phyloP scores from a whole-genome alignment of 2,329 filamentous ascomycete genomes.

The Chaetomiaceae sp. region DNA sequence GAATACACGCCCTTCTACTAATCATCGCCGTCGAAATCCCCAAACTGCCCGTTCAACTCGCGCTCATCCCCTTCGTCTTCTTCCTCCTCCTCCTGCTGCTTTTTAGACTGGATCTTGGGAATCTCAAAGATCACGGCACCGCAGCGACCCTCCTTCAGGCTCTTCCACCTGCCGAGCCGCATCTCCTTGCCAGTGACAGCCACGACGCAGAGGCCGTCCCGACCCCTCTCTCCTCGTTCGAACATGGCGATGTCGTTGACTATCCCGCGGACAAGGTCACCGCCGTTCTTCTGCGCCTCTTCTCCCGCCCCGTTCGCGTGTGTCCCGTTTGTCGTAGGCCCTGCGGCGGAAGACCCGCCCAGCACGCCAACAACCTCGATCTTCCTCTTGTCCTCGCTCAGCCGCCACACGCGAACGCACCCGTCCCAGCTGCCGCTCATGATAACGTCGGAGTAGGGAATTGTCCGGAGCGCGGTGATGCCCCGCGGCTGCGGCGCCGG shows the following conservation, averaged over 20 bases:
- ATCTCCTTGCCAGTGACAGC: conserved; percentile 85
- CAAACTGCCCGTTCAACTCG: conserved; percentile 9
- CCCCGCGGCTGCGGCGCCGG: conserved; percentile 69
- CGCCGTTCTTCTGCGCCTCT: conserved; percentile 15
- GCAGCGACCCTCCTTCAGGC: conserved; percentile 61
- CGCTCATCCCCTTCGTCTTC: conserved; percentile 33
- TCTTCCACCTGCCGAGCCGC: conserved; percentile 77
- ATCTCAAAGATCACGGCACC: conserved; percentile 87
- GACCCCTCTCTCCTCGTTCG: conserved; percentile 73
- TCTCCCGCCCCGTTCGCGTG: neutral
- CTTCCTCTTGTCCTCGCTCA: conserved; percentile 75
- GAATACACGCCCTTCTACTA: neutral
- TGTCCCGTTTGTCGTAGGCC: conserved; percentile 19
- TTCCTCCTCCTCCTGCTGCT: conserved; percentile 18
- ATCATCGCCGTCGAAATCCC: conserved; percentile 11
- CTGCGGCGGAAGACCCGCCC: conserved; percentile 24
- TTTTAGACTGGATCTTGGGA: conserved; percentile 39
- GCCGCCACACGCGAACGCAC: conserved; percentile 75
- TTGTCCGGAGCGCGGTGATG: conserved; percentile 81
- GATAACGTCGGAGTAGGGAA: conserved; percentile 87
- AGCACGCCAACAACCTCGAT: conserved; percentile 65
- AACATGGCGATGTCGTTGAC: conserved; percentile 86
- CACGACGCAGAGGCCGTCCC: conserved; percentile 74
- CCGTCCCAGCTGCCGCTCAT: conserved; percentile 95
- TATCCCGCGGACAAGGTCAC: conserved; percentile 58